These are phyloP conservation scores for Aspergillus hortae DNA, from an alignment of 2,329 filamentous ascomycete species.

Conservation along the genomic window DNA sequence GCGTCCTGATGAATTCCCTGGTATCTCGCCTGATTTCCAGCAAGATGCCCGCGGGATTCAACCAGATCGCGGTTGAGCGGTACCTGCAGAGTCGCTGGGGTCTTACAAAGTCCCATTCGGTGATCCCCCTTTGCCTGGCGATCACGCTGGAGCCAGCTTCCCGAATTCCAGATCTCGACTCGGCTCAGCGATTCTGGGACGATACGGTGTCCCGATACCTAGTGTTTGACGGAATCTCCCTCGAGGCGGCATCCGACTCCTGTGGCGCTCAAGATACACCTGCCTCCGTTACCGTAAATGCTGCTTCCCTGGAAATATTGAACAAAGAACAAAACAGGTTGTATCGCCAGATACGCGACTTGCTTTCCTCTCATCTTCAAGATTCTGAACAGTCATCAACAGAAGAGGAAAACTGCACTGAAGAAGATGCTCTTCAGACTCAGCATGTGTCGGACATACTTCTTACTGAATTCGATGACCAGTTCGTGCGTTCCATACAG, in stretches of 20 bases:
- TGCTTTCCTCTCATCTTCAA: conserved; percentile 9
- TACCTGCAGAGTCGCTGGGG: conserved; percentile 27
- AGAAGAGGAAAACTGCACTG: background rate
- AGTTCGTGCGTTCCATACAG: conserved; percentile 26
- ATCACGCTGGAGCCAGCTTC: conserved; percentile 19
- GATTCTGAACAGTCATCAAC: background rate
- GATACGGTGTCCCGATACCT: conserved; percentile 15
- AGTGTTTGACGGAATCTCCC: conserved; percentile 9
- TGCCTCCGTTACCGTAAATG: background rate
- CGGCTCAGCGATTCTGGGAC: conserved; percentile 22
- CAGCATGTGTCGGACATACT: conserved; percentile 11
- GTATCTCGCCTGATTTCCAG: conserved; percentile 27
- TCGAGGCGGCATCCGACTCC: background rate
- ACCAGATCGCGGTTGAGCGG: conserved; percentile 13
- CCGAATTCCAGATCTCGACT: conserved; percentile 13
- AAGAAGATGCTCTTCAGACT: background rate
- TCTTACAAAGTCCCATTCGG: conserved; percentile 16
- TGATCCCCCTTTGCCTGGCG: conserved; percentile 20
- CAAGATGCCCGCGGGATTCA: conserved; percentile 30
- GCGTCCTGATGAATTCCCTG: conserved; percentile 25
- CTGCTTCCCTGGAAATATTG: background rate
- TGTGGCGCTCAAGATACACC: background rate
- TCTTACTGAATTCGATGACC: conserved; percentile 28
- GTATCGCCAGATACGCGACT: conserved; percentile 7
- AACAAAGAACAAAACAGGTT: conserved; percentile 6